Evolutionary conservation across 1,139 yeast species (phyloP).

Genomic region (Pichia sp.): DNA sequence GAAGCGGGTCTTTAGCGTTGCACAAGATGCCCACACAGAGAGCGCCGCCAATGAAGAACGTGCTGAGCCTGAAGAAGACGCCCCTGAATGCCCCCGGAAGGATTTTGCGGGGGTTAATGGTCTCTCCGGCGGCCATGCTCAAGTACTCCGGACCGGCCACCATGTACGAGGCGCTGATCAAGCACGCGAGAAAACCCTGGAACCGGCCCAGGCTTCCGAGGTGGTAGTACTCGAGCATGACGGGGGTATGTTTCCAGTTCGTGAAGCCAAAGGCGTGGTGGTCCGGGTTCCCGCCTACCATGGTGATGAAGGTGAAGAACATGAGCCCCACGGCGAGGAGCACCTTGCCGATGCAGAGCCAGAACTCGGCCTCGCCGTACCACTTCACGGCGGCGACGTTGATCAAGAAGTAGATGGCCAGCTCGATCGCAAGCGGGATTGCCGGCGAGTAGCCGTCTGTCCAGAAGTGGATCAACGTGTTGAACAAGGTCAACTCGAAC

Average conservation of each 20-base stretch:
- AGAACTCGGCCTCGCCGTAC: slow-evolving; percentile 53
- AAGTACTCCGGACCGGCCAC: slow-evolving; percentile 54
- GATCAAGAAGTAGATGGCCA: slow-evolving; percentile 42
- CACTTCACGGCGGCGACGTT: slow-evolving; percentile 49
- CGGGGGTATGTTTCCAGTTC: slow-evolving; percentile 37
- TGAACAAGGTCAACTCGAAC: slow-evolving; percentile 52
- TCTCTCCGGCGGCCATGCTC: slow-evolving; percentile 54
- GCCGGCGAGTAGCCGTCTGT: slow-evolving; percentile 50
- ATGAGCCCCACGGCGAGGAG: slow-evolving; percentile 47
- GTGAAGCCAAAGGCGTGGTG: slow-evolving; percentile 37
- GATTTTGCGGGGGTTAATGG: slow-evolving; percentile 65
- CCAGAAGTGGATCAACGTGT: slow-evolving; percentile 52
- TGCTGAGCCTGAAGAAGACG: slow-evolving; percentile 65
- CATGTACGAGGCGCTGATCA: slow-evolving; percentile 44
- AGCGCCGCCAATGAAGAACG: slow-evolving; percentile 64
- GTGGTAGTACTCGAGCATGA: slow-evolving; percentile 38
- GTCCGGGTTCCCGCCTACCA: slow-evolving; percentile 56
- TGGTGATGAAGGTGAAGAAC: slow-evolving; percentile 47
- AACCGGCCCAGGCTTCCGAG: slow-evolving; percentile 46
- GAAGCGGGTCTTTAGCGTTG: slow-evolving; percentile 47
- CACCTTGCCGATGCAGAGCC: slow-evolving; percentile 49
- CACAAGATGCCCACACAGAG: slow-evolving; percentile 57
- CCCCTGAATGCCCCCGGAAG: slow-evolving; percentile 76
- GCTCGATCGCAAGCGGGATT: slow-evolving; percentile 45
- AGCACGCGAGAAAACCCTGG: slow-evolving; percentile 46